Percentiles rank a stretch among this genome's conserved stretches.
Evolutionary conservation across 2,329 filamentous ascomycete genomes (phyloP).

Genomic region (Pestalotiopsis sp.): DNA sequence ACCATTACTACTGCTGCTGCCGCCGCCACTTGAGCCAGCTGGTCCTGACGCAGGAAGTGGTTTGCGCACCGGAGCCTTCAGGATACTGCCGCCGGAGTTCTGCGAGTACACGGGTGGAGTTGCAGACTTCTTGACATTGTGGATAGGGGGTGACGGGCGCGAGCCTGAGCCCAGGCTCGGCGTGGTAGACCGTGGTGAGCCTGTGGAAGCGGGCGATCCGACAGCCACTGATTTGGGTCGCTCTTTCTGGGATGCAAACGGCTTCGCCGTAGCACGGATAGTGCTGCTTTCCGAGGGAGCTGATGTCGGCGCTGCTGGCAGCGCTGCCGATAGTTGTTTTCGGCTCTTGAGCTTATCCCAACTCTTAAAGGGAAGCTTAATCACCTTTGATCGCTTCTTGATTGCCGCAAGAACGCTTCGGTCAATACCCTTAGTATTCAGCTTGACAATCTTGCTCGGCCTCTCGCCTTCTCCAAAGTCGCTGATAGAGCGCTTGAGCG

Average conservation of each 20-base stretch:
- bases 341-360: constrained; percentile 28
- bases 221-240: constrained; percentile 10
- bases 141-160: constrained; percentile 15
- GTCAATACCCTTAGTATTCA: constrained; percentile 29
- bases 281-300: constrained; percentile 22
- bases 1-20: background rate
- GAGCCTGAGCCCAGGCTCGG: background rate
- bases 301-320: background rate
- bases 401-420: constrained; percentile 18
- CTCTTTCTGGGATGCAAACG: constrained; percentile 21
- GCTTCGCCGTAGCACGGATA: constrained; percentile 31
- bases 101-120: constrained; percentile 14
- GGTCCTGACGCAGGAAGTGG: constrained; percentile 9
- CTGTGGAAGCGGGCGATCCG: background rate
- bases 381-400: constrained; percentile 21
- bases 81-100: constrained; percentile 15
- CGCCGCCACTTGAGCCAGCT: background rate
- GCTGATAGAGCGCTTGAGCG: constrained; percentile 29
- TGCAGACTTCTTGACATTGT: constrained; percentile 9
- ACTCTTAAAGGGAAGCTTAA: constrained; percentile 30
- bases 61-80: constrained; percentile 16
- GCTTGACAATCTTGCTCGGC: constrained; percentile 34
- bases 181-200: background rate
- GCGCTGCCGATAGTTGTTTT: constrained; percentile 8
- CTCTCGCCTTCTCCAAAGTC: constrained; percentile 28